Base-by-base conservation (phyloP, 2,329 filamentous ascomycete genomes). In the Calycina herbarum region DNA sequence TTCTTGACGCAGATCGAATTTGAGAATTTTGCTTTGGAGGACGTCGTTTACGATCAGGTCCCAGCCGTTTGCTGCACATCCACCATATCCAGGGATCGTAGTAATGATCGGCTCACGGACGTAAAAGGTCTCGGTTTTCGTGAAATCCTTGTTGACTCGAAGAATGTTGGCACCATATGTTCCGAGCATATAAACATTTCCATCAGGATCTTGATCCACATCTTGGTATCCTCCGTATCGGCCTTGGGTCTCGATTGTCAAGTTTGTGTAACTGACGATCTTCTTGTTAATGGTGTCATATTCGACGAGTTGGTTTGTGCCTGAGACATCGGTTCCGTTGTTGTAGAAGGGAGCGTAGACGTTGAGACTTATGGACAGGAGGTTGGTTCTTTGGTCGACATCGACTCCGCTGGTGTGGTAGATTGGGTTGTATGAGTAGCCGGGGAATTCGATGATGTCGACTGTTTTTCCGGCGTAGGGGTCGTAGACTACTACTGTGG, bases 401-500 rank as follows among this genome's bases (percentile, higher is more conserved):
- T 54, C 20, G 10, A 54, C 5, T 10, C 48, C 48, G 10, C 20
- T 27, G 20, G 48, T 54, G 20, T 54, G 48, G 48, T 54, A 54
- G 48, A 24, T 54, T 1, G 48, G 20, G 48, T 54, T 54, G 48
- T 54, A 5, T 11, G 48, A 54, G 48, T 54, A 54, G 10, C 48
- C 48, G 2, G 48, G 48, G 48, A 54, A 54, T 27, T 54, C 48
- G 48, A 54, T 54, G 7, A 54, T 54, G n/a, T 54, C 48, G 8
- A 54, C 48, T 54, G 48, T 54, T 54, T 54, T 54, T 5, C 48
- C 48, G 10, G 48, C 48, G 20, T 54, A 54, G 20, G 48, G 48
- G 20, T 54, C 48, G 20, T 54, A 54, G 48, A 27, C 48, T 54
- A 54, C 48, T 54, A 54, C 48, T 13, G 48, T 54, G 48, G 48